Percentiles rank a stretch among this genome's conserved stretches.
phyloP scores from a whole-genome alignment of 2,329 filamentous ascomycete genomes.

The Microcyclospora tardicrescens region DNA sequence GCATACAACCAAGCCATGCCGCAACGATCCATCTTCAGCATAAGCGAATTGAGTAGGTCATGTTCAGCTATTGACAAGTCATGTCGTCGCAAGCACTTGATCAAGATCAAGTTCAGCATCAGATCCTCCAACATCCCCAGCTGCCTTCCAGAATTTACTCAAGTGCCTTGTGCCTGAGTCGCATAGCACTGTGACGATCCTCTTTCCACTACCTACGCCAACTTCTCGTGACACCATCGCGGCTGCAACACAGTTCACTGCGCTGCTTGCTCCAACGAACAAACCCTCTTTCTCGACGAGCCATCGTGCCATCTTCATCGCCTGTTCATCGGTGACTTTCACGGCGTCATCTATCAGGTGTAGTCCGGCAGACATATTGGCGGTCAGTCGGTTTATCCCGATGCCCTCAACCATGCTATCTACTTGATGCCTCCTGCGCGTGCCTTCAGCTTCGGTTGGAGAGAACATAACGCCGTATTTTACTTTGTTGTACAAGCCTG shows the following conservation, averaged over 20 bases:
- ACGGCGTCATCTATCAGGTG: conserved; percentile 84
- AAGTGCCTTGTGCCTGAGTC: conserved; percentile 64
- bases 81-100: too few relatives aligned
- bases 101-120: conserved; percentile 40
- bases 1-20: too few relatives aligned
- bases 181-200: conserved; percentile 72
- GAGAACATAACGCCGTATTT: conserved; percentile 95
- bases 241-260: conserved; percentile 87
- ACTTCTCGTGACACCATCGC: conserved; percentile 54
- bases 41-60: too few relatives aligned
- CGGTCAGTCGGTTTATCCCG: conserved; percentile 86
- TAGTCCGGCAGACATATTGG: conserved; percentile 79
- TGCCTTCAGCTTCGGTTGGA: conserved; percentile 76
- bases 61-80: too few relatives aligned
- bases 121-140: conserved; percentile 49
- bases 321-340: conserved; percentile 76
- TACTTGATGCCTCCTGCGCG: conserved; percentile 75
- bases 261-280: conserved; percentile 85
- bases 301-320: conserved; percentile 88
- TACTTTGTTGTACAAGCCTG: conserved; percentile 82
- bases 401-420: conserved; percentile 95
- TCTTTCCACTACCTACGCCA: conserved; percentile 38
- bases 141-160: conserved; percentile 71
- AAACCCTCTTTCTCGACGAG: conserved; percentile 90
- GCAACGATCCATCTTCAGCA: too few relatives aligned